Conservation (phyloP, 2,329 filamentous ascomycete species). For the Penicillium sp. region DNA sequence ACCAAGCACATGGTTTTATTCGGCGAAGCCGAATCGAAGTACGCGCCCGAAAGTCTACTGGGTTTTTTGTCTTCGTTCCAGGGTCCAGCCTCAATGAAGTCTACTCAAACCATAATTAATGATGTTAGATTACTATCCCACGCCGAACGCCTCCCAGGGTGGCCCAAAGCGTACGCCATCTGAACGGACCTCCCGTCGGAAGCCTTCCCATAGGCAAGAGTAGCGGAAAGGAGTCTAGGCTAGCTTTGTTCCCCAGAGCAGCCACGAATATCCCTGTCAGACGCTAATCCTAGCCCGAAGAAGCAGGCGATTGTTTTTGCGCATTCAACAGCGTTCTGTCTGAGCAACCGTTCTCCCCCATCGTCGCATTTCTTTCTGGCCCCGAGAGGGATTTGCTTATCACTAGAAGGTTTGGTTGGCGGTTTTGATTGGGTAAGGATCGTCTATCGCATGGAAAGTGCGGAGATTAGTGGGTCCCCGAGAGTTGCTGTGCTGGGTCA, state of each 20-base stretch:
- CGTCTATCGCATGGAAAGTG: constrained; percentile 18
- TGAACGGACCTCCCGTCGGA: constrained; percentile 21
- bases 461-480: constrained; percentile 21
- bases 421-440: constrained; percentile 15
- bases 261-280: neutral
- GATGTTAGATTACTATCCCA: neutral
- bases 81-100: neutral
- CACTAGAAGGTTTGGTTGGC: neutral
- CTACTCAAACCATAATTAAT: neutral
- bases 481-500: constrained; percentile 2
- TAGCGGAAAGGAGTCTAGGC: neutral
- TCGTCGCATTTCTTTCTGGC: neutral
- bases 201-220: constrained; percentile 18
- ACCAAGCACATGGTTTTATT: neutral
- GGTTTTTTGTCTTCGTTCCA: neutral
- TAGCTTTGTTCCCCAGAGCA: neutral
- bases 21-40: neutral
- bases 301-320: neutral
- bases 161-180: constrained; percentile 7
- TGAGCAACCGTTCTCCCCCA: neutral
- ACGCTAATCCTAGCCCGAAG: neutral
- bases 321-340: neutral
- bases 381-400: constrained; percentile 3
- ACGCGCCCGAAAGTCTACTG: neutral
- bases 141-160: neutral